These are phyloP conservation scores for Abortiporus biennis DNA, from an alignment of 1,284 basidiomycete species.

Conservation along the genomic window DNA sequence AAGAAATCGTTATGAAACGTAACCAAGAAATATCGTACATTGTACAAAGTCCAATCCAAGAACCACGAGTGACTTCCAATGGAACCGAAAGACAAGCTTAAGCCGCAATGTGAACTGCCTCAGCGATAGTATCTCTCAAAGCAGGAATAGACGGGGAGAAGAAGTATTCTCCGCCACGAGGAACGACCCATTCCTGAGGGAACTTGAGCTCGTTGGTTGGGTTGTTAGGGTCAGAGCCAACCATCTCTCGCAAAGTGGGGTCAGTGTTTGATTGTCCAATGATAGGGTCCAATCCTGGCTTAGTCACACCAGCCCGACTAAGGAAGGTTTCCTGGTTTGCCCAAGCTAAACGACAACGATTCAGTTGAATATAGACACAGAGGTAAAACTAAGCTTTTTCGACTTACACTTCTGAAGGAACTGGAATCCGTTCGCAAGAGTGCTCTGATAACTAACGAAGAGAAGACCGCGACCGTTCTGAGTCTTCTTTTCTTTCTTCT, in stretches of 20 bases:
- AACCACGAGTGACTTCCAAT: too few relatives aligned
- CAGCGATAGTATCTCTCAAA: conserved; percentile 3
- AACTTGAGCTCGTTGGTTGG: conserved; percentile 20
- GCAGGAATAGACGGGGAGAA: conserved; percentile 35
- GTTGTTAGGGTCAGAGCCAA: conserved; percentile 35
- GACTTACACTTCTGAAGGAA: conserved; percentile 35
- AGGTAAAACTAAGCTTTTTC: neutral
- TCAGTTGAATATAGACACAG: neutral
- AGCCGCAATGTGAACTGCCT: neutral
- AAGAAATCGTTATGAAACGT: too few relatives aligned
- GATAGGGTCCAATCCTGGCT: conserved; percentile 29
- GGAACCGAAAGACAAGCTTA: too few relatives aligned
- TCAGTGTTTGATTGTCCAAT: conserved; percentile 35
- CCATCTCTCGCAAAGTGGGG: conserved; percentile 24
- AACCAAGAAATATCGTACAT: too few relatives aligned
- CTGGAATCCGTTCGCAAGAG: conserved; percentile 38
- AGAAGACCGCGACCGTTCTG: conserved; percentile 40
- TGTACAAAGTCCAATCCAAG: too few relatives aligned
- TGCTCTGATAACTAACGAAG: conserved; percentile 44
- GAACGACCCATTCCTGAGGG: conserved; percentile 24
- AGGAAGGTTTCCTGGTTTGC: conserved; percentile 26
- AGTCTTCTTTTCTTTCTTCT: conserved; percentile 30
- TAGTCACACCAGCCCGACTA: conserved; percentile 7
- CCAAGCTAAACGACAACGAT: conserved; percentile 25
- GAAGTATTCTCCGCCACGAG: conserved; percentile 38